Percentiles rank a stretch among this genome's conserved stretches.
phyloP scores from a whole-genome alignment of 441 rosid species.

The Eruca vesicaria region DNA sequence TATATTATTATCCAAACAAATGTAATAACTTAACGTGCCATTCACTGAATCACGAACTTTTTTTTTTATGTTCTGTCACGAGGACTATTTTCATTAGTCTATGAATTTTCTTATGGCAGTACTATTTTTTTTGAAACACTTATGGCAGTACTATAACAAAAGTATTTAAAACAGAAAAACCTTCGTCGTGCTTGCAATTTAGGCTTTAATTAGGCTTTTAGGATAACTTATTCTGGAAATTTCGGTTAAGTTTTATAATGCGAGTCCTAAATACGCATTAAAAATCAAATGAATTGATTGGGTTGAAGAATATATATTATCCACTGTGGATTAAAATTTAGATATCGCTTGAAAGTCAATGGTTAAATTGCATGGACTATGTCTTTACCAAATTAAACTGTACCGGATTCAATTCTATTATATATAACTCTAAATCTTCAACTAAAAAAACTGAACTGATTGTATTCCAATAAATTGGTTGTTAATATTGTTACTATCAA shows the following conservation, averaged over 20 bases:
- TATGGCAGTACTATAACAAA: background rate
- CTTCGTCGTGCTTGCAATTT: conserved; percentile 24
- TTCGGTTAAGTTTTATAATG: background rate
- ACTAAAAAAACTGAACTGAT: background rate
- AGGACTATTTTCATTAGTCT: background rate
- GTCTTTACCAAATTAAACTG: background rate
- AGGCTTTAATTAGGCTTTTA: background rate
- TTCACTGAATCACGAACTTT: conserved; percentile 18
- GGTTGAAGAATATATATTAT: background rate
- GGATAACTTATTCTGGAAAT: background rate
- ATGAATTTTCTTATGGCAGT: background rate
- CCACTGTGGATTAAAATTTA: background rate
- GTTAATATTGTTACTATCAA: background rate
- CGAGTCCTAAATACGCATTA: background rate
- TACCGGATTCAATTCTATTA: background rate
- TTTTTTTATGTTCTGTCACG: background rate
- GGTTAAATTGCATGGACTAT: background rate
- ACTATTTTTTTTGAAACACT: too few relatives aligned
- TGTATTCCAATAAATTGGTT: background rate
- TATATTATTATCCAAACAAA: conserved; percentile 15
- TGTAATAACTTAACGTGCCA: conserved; percentile 13
- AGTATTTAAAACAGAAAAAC: background rate
- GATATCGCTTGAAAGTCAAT: background rate
- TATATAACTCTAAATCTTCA: background rate
- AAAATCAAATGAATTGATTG: background rate